Base-by-base conservation (phyloP, 169 alveolate genomes). In the Plasmodium malariae region DNA sequence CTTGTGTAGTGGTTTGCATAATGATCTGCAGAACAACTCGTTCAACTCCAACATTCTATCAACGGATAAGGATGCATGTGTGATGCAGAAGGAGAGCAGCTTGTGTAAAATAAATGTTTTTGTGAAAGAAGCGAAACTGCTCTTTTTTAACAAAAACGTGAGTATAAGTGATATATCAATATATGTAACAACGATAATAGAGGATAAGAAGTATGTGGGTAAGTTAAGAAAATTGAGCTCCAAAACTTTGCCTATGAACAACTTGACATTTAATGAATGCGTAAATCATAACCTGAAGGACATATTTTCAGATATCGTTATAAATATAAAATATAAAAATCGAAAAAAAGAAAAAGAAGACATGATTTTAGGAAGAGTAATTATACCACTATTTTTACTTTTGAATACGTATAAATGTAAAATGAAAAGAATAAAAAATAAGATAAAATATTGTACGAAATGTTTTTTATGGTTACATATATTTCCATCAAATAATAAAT, bases 401-500 rank as follows among this genome's bases (percentile, higher is more conserved):
- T 71, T 83, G 34, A 83, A 83, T 67, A 83, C 91, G 19, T 83
- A 68, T 37, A 65, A 19, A 37, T 83, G 69, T 55, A 83, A 83
- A 83, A 55, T 83, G 11, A 83, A 83, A 37, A 83, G 28, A 12
- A 68, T 83, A 3, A 83, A 60, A 43, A 83, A 83, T 37, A 83
- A 71, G 28, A 54, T 83, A 4, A 83, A 57, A 68, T 83, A 68
- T 67, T 83, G 85, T 21, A 83, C 85, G 14, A 83, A 83, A 59
- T 83, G 91, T 40, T 83, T 34, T 59, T 43, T 83, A 67, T 83
- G 91, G 91, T 19, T 83, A 54, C 91, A 83, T 37, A 83, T 83
- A 37, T 83, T 83, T 21, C 91, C 91, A 60, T 54, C 86, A 51
- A 83, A 83, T 59, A 83, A 94, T 68, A 93, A 93, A 73, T 76